These are phyloP conservation scores for Saccharomyces eubayanus DNA, from an alignment of 805 yeast genomes.

Conservation along the genomic window DNA sequence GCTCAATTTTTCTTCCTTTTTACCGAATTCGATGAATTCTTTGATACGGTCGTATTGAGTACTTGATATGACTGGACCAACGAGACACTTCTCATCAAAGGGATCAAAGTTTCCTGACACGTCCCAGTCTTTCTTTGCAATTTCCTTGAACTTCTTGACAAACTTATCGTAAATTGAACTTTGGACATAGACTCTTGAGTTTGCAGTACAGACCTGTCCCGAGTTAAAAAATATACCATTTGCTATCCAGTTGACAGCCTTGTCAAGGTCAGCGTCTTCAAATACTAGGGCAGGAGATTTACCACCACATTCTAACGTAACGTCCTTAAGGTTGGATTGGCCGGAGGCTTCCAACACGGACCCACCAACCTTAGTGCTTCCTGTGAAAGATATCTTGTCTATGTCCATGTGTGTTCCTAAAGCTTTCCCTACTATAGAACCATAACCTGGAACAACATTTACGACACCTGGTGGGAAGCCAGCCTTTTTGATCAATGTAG, in stretches of 20 bases:
- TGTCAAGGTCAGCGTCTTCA: slow-evolving; percentile 35
- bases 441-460: slow-evolving; percentile 37
- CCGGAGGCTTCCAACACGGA: slow-evolving; percentile 32
- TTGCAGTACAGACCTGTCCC: slow-evolving; percentile 55
- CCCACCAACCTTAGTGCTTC: slow-evolving; percentile 38
- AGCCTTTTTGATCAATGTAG: slow-evolving; percentile 33
- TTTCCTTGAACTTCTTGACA: slow-evolving; percentile 32
- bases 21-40: slow-evolving; percentile 38
- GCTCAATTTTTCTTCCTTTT: slow-evolving; percentile 37
- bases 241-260: slow-evolving; percentile 39
- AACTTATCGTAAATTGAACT: slow-evolving; percentile 42
- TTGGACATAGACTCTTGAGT: slow-evolving; percentile 47
- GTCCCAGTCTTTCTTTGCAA: slow-evolving; percentile 37
- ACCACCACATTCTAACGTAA: slow-evolving; percentile 46
- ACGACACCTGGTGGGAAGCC: slow-evolving; percentile 40
- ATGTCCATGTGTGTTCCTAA: slow-evolving; percentile 36
- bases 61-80: slow-evolving; percentile 48
- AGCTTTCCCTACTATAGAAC: slow-evolving; percentile 34
- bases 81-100: slow-evolving; percentile 31
- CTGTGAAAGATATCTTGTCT: slow-evolving; percentile 43
- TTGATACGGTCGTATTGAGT: slow-evolving; percentile 37
- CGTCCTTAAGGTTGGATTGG: slow-evolving; percentile 36
- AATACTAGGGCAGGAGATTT: slow-evolving; percentile 40
- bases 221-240: slow-evolving; percentile 47
- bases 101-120: slow-evolving; percentile 50